Evolutionary conservation across 148 eudicot genomes (phyloP).

Genomic region (Salicornia ramosissima): DNA sequence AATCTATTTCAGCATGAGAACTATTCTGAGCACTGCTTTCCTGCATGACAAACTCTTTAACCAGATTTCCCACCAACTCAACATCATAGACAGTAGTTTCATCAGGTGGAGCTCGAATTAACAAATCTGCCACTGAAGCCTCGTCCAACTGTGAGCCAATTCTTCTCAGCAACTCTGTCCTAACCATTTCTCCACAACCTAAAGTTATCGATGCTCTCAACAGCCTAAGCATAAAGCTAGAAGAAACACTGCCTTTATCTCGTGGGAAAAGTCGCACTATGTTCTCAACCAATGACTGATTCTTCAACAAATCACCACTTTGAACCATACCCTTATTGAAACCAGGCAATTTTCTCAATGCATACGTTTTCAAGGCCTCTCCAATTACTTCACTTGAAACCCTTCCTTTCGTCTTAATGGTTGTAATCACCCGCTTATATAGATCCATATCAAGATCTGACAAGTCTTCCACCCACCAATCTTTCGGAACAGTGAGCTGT

Average conservation of each 20-base stretch:
- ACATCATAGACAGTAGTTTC: constrained; percentile 52
- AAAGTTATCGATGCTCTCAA: constrained; percentile 47
- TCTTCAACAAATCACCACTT: constrained; percentile 50
- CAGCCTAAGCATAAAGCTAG: constrained; percentile 64
- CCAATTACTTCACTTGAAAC: constrained; percentile 56
- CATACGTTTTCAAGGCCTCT: constrained; percentile 69
- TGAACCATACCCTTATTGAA: constrained; percentile 50
- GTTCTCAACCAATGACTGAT: constrained; percentile 51
- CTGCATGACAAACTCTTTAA: constrained; percentile 60
- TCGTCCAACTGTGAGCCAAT: constrained; percentile 73
- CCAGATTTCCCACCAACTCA: constrained; percentile 49
- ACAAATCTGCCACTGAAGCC: constrained; percentile 67
- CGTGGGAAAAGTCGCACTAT: constrained; percentile 50
- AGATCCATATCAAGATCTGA: constrained; percentile 74
- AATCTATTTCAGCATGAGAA: constrained; percentile 42
- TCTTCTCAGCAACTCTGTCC: constrained; percentile 44
- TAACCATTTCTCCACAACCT: constrained; percentile 59
- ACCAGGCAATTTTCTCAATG: constrained; percentile 56
- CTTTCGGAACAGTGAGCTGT: constrained; percentile 62
- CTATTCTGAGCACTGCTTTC: constrained; percentile 28
- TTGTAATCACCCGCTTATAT: constrained; percentile 56
- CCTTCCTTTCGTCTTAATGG: constrained; percentile 54
- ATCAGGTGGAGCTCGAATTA: constrained; percentile 46
- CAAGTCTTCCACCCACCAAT: constrained; percentile 97
- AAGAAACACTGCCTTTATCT: constrained; percentile 54